Evolutionary conservation across 2,329 filamentous ascomycete genomes (phyloP), one percentile per base, ranked within the genome.

Genomic region (Calonectria crousiana): DNA sequence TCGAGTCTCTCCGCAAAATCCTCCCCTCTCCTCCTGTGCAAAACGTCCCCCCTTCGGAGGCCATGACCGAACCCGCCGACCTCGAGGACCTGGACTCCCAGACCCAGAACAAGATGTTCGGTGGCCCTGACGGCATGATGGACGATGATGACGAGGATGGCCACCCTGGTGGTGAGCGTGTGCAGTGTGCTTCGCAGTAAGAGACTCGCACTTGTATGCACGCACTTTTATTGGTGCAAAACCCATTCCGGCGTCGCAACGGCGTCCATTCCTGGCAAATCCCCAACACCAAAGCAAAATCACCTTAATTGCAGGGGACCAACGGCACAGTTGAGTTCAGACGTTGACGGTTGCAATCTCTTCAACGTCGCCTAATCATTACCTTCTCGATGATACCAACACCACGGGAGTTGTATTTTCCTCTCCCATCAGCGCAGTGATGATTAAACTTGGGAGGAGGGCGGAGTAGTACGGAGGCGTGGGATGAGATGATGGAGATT

Each of bases 131-230:
- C 58, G 87, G 85, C 69, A 84, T 85, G 75, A 92, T 92, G 89
- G 93, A 95, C 1, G 94, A 96, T 51, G 94, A 96, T 16, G 94
- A 96, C 10, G 92, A 95, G 58, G 93, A 95, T 60, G 93, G 93
- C 26, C 93, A 94, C 76, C 89, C 92, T 18, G 93, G 93, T 75
- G 93, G 88, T 64, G 94, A 96, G 88, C 92, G 95, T 76, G 94
- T 97, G 73, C 95, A 97, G 89, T 97, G 95, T 85, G 94, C 95
- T 72, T 95, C 94, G 41, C 95, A 97, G 91, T 97, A 96, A 91
- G 86, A 53, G 79, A 69, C 23, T 49, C 26, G 44, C 32, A 44
- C 47, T 69, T 67, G 23, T 68, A 72, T 70, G 69, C 69, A 47
- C 53, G 44, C 64, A 32, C 47, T 34, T 44, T 23, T 32, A 34